Percentiles rank a stretch among this genome's conserved stretches.
Evolutionary conservation across 2,329 filamentous ascomycete genomes (phyloP).

Genomic region (Monilinia fructigena): DNA sequence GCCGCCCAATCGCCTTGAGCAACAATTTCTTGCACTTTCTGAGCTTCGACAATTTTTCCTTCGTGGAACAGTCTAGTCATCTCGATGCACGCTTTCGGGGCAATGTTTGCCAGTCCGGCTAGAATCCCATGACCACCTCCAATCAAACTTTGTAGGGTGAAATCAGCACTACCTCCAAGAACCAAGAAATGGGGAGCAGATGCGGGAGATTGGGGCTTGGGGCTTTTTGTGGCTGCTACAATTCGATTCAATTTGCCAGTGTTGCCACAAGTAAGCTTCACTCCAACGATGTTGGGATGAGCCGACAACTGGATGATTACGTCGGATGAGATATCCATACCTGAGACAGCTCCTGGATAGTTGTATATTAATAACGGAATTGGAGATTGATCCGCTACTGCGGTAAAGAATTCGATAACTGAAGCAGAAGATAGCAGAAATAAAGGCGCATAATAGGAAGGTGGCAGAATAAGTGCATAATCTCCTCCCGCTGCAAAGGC

Average conservation of each 20-base stretch:
- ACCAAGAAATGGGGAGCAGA: slow-evolving; percentile 58
- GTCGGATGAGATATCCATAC: slow-evolving; percentile 87
- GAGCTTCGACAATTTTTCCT: slow-evolving; percentile 60
- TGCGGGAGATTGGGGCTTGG: slow-evolving; percentile 42
- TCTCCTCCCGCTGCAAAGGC: slow-evolving; percentile 62
- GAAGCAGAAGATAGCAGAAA: slow-evolving; percentile 50
- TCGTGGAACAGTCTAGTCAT: slow-evolving; percentile 58
- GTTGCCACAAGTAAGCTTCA: slow-evolving; percentile 91
- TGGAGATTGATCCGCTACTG: slow-evolving; percentile 65
- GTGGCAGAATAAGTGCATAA: slow-evolving; percentile 65
- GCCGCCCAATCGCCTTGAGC: slow-evolving; percentile 68
- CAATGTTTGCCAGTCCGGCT: slow-evolving; percentile 68
- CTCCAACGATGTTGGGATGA: slow-evolving; percentile 83
- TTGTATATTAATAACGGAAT: slow-evolving; percentile 84
- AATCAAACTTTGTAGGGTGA: slow-evolving; percentile 67
- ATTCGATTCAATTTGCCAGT: slow-evolving; percentile 59
- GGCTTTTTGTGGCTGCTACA: slow-evolving; percentile 56
- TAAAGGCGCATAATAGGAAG: slow-evolving; percentile 63
- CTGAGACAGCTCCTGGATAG: slow-evolving; percentile 83
- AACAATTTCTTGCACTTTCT: slow-evolving; percentile 61
- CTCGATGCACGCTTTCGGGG: slow-evolving; percentile 62
- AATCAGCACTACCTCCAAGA: slow-evolving; percentile 71
- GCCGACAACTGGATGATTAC: slow-evolving; percentile 75
- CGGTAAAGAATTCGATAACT: slow-evolving; percentile 58
- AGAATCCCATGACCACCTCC: slow-evolving; percentile 72